Conservation (phyloP, 805 yeast genomes). For the Ogataea salicorniae region DNA sequence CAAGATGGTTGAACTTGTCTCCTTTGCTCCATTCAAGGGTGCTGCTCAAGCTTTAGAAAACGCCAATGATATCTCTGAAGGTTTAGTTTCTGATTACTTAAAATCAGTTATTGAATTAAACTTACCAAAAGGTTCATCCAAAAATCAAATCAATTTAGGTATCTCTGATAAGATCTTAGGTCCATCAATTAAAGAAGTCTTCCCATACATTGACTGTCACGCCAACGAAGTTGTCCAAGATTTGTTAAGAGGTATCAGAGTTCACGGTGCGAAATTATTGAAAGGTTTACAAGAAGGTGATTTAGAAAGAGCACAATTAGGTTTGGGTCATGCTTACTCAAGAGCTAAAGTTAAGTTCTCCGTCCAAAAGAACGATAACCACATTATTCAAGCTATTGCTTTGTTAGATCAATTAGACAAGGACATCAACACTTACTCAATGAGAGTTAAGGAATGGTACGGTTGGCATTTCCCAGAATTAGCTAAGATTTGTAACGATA, state of each 20-base stretch:
- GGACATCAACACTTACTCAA: conserved; percentile 94
- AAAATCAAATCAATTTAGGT: conserved; percentile 70
- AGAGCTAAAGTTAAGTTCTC: conserved; percentile 98
- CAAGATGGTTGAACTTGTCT: conserved; percentile 86
- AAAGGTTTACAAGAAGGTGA: conserved; percentile 93
- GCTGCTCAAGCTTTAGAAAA: conserved; percentile 99
- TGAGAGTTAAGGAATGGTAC: conserved; percentile 98
- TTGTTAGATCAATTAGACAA: conserved; percentile 95
- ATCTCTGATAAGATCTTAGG: conserved; percentile 94
- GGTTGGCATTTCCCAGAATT: conserved; percentile 99
- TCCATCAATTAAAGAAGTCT: conserved; percentile 88
- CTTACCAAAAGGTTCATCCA: conserved; percentile 72
- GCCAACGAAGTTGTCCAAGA: conserved; percentile 93
- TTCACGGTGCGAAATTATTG: conserved; percentile 80
- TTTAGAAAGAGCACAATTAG: conserved; percentile 95
- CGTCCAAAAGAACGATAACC: conserved; percentile 98
- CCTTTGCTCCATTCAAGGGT: conserved; percentile 98
- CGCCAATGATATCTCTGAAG: conserved; percentile 97
- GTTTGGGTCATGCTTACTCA: conserved; percentile 98
- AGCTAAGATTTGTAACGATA: conserved; percentile 86
- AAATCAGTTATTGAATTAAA: conserved; percentile 85
- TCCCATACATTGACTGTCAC: conserved; percentile 86
- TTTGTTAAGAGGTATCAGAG: conserved; percentile 89
- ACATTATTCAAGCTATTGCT: conserved; percentile 98
- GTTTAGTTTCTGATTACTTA: conserved; percentile 88